Evolutionary conservation across 495 filamentous ascomycete genomes (phyloP), one percentile per base, ranked within the genome.

Genomic region (Lepraria neglecta): DNA sequence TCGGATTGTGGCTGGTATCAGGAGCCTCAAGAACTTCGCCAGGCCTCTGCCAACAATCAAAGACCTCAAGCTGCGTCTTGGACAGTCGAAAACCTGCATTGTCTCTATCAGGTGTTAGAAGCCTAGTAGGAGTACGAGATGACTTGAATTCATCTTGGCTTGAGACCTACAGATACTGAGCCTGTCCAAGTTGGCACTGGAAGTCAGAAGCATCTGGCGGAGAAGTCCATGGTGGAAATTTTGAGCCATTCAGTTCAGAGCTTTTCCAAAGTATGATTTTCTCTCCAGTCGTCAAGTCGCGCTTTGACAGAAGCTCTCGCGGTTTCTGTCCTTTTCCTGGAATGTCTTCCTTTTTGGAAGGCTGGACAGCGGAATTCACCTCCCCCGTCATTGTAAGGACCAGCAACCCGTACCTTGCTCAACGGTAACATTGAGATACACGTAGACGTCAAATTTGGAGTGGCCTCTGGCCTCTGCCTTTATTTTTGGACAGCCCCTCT

Each of bases 41-140:
- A 2, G 91, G 87, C 19, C 92, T 79, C 72, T 83, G 86, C 94
- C 94, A 99, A 21, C 85, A 84, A 46, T 82, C 80, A 65, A 97
- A 89, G 11, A 89, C 84, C 50, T 80, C 73, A 58, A 72, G 72
- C 68, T 97, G 94, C 24, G 78, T 75, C 14, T 80, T 66, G 1
- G 94, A 97, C 19, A 99, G 77, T 35, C 82, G 72, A 43, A 89
- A 77, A 35, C 87, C 80, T 6, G 80, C 75, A 17, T 79, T 69
- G 68, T 96, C 92, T 65, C 89, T 95, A 67, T 52, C 62, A 27
- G 30, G 21, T n/a, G 60, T 79, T 62, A 78, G 17, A 33, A 35
- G 51, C 30, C 19, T n/a, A 35, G 30, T 4, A 33, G 51, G 14
- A 38, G 31, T 1, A 54, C 6, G 0, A 15, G 6, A 33, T 35